Evolutionary conservation across 2,329 filamentous ascomycete genomes (phyloP).

Genomic region (Chalara sp.): DNA sequence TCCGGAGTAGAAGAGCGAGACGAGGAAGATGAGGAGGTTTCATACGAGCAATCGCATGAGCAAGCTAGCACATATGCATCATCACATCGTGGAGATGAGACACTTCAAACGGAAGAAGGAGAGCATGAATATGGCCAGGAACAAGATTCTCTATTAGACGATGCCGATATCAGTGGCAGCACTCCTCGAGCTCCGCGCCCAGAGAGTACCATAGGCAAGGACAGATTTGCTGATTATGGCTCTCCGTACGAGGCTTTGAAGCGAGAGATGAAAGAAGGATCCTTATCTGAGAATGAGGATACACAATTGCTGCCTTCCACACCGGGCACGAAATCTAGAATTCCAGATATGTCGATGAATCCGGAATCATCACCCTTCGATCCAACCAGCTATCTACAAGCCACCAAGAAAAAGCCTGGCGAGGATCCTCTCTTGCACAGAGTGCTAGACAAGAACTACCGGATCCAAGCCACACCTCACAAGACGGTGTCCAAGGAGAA

Average conservation of each 20-base stretch:
- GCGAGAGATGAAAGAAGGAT: constrained; percentile 50
- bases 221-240: constrained; percentile 57
- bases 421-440: constrained; percentile 81
- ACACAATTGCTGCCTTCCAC: constrained; percentile 30
- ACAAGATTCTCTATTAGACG: constrained; percentile 65
- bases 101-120: constrained; percentile 12
- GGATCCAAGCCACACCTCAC: constrained; percentile 85
- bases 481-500: constrained; percentile 38
- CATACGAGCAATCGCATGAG: constrained; percentile 28
- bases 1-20: constrained; percentile 86
- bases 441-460: constrained; percentile 92
- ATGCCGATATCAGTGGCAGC: constrained; percentile 55
- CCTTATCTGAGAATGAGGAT: constrained; percentile 32
- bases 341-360: constrained; percentile 59
- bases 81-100: constrained; percentile 32
- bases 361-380: constrained; percentile 51
- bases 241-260: constrained; percentile 73
- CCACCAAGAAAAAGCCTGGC: constrained; percentile 29
- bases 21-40: constrained; percentile 45
- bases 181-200: constrained; percentile 55
- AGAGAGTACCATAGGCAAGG: constrained; percentile 35
- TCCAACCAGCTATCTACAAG: constrained; percentile 36
- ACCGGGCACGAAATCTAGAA: constrained; percentile 33
- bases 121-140: constrained; percentile 25
- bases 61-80: constrained; percentile 22